Conservation (phyloP, 2,329 filamentous ascomycete species). For the Fusarium beomiforme region DNA sequence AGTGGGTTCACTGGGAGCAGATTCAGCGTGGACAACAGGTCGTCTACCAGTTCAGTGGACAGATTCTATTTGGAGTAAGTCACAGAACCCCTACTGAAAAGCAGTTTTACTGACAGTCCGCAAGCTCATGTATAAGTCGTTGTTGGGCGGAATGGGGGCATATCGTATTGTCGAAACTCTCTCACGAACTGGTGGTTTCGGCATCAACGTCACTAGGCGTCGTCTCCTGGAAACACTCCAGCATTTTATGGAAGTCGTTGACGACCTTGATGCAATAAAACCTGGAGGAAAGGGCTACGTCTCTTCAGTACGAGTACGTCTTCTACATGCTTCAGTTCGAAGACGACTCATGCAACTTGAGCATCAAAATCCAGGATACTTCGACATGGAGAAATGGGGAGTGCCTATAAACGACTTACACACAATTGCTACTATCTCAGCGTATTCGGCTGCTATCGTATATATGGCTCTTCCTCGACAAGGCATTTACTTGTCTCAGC, state of each 20-base stretch:
- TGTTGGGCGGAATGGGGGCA: conserved; percentile 78
- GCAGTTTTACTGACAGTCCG: neutral
- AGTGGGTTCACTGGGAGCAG: conserved; percentile 83
- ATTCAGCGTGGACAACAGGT: conserved; percentile 79
- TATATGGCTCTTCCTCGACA: conserved; percentile 77
- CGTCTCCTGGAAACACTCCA: conserved; percentile 77
- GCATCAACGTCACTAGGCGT: conserved; percentile 71
- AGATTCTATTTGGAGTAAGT: conserved; percentile 67
- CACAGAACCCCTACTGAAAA: neutral
- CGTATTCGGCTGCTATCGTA: conserved; percentile 74
- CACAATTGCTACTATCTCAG: conserved; percentile 74
- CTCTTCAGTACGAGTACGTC: conserved; percentile 70
- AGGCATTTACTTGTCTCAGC: conserved; percentile 70
- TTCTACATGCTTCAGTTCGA: conserved; percentile 73
- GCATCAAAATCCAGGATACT: conserved; percentile 66
- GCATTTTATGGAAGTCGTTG: conserved; percentile 77
- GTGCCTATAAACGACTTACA: conserved; percentile 81
- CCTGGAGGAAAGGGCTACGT: conserved; percentile 70
- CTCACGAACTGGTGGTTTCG: conserved; percentile 78
- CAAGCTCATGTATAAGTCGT: conserved; percentile 69
- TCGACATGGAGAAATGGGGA: conserved; percentile 65
- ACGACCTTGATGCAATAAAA: conserved; percentile 70
- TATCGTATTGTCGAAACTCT: conserved; percentile 78
- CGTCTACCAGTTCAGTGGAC: conserved; percentile 79
- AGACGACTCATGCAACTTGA: conserved; percentile 69